A percentile compares a stretch with the other conserved stretches of the same genome.
phyloP scores from a whole-genome alignment of 352 stramenopile genomes.

The Aphanomyces astaci region DNA sequence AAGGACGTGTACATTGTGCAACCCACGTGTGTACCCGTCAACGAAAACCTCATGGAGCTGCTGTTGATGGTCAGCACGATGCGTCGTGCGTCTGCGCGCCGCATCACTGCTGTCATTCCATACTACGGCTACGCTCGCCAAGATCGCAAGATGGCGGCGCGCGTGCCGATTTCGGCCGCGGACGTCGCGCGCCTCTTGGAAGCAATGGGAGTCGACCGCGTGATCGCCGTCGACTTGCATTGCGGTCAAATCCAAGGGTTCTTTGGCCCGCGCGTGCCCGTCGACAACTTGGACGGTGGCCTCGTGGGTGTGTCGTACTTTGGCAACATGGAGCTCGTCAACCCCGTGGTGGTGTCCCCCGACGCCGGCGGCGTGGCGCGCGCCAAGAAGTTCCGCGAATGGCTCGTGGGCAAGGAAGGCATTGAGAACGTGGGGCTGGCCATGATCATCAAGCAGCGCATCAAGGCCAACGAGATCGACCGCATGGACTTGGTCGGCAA shows the following conservation, averaged over 20 bases:
- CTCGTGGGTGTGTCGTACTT: slow-evolving; percentile 94
- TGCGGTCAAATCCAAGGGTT: slow-evolving; percentile 94
- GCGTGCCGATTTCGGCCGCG: slow-evolving; percentile 96
- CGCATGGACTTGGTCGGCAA: slow-evolving; percentile 99
- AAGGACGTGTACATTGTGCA: slow-evolving; percentile 99
- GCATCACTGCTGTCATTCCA: slow-evolving; percentile 99
- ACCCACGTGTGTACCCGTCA: slow-evolving; percentile 97
- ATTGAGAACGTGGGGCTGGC: slow-evolving; percentile 96
- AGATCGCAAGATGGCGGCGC: slow-evolving; percentile 86
- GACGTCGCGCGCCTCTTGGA: slow-evolving; percentile 82
- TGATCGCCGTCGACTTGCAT: slow-evolving; percentile 83
- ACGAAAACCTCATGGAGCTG: slow-evolving; percentile 99
- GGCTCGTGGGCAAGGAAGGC: slow-evolving; percentile 95
- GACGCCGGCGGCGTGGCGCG: slow-evolving; percentile 98
- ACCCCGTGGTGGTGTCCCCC: slow-evolving; percentile 98
- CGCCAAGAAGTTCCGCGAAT: slow-evolving; percentile 99
- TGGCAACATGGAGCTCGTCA: slow-evolving; percentile 95
- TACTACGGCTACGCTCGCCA: slow-evolving; percentile 90
- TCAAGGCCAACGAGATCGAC: slow-evolving; percentile 96
- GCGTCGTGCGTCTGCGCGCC: slow-evolving; percentile 93
- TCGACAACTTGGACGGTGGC: slow-evolving; percentile 97
- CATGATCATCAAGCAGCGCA: slow-evolving; percentile 99
- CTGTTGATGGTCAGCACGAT: slow-evolving; percentile 97
- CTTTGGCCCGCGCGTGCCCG: slow-evolving; percentile 97
- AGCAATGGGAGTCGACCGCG: slow-evolving; percentile 81